phyloP scores from a whole-genome alignment of 2,329 filamentous ascomycete genomes.

The Monilinia fructigena region DNA sequence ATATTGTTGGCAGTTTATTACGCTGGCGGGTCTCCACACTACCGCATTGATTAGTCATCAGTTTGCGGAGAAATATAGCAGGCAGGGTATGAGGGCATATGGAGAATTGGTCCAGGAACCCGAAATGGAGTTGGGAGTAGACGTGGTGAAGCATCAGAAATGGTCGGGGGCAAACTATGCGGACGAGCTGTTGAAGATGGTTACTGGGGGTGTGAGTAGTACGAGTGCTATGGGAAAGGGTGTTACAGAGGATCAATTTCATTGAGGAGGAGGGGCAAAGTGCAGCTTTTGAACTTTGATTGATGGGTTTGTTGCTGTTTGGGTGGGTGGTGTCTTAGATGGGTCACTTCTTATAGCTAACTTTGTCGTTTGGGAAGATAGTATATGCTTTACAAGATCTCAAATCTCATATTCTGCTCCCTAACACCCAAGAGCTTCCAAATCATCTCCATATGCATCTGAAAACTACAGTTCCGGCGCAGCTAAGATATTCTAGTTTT shows the following conservation, averaged over 20 bases:
- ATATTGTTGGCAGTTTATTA: conserved; percentile 99
- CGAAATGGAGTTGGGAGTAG: conserved; percentile 85
- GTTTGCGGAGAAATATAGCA: conserved; percentile 79
- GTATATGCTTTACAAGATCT: too few relatives aligned
- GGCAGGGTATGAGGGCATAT: conserved; percentile 90
- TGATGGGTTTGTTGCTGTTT: background rate
- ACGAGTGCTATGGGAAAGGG: conserved; percentile 97
- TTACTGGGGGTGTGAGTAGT: conserved; percentile 85
- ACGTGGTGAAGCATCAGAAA: conserved; percentile 98
- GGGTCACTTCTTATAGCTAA: too few relatives aligned
- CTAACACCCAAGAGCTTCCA: too few relatives aligned
- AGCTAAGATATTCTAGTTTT: too few relatives aligned
- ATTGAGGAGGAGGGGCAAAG: conserved; percentile 40
- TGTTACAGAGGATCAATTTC: conserved; percentile 97
- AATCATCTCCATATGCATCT: too few relatives aligned
- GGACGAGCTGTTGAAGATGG: conserved; percentile 95
- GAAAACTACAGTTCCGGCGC: too few relatives aligned
- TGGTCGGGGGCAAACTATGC: conserved; percentile 96
- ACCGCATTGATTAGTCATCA: conserved; percentile 88
- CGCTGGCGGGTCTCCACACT: conserved; percentile 93
- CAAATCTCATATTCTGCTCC: too few relatives aligned
- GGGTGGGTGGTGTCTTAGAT: too few relatives aligned
- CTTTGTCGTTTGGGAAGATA: too few relatives aligned
- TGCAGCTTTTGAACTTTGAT: background rate
- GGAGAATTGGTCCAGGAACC: conserved; percentile 97